These are phyloP conservation scores for Aristolochia californica DNA, from an alignment of 164 flowering plant genomes.

Conservation along the genomic window DNA sequence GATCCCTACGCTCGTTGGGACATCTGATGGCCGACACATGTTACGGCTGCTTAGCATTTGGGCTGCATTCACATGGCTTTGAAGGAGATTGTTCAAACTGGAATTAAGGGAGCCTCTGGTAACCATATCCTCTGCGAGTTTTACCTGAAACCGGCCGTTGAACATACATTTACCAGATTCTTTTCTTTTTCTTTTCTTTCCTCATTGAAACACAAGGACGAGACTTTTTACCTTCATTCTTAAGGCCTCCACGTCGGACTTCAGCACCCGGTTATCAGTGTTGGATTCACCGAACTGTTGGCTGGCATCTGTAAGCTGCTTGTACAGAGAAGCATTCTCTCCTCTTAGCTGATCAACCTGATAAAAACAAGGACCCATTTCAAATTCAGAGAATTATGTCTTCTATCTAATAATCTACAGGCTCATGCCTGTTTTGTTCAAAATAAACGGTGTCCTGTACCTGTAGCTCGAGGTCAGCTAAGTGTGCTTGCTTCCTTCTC, in stretches of 20 bases:
- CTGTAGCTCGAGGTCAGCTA: slow-evolving; percentile 64
- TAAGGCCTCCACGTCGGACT: slow-evolving; percentile 68
- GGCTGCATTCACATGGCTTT: not conserved
- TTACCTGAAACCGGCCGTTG: slow-evolving; percentile 5
- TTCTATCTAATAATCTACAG: no score
- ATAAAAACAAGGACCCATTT: no score
- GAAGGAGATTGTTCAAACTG: no score
- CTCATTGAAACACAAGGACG: no score
- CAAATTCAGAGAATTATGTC: no score
- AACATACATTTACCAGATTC: not conserved
- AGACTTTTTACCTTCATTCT: slow-evolving; percentile 59
- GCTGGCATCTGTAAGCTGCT: slow-evolving; percentile 46
- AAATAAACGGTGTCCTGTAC: slow-evolving; percentile 18
- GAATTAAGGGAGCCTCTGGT: slow-evolving; percentile 8
- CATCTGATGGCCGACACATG: not conserved
- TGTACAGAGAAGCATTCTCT: slow-evolving; percentile 44
- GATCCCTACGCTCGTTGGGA: not conserved
- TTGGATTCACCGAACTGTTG: slow-evolving; percentile 54
- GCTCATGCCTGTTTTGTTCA: no score
- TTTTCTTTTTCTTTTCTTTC: no score
- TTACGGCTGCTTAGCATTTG: not conserved
- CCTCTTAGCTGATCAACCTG: slow-evolving; percentile 61
- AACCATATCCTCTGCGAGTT: no score
- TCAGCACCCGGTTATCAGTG: slow-evolving; percentile 56
- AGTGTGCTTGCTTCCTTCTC: slow-evolving; percentile 67